These are phyloP conservation scores for Danielozyma ontarioensis DNA, from an alignment of 805 yeast species.

Conservation along the genomic window DNA sequence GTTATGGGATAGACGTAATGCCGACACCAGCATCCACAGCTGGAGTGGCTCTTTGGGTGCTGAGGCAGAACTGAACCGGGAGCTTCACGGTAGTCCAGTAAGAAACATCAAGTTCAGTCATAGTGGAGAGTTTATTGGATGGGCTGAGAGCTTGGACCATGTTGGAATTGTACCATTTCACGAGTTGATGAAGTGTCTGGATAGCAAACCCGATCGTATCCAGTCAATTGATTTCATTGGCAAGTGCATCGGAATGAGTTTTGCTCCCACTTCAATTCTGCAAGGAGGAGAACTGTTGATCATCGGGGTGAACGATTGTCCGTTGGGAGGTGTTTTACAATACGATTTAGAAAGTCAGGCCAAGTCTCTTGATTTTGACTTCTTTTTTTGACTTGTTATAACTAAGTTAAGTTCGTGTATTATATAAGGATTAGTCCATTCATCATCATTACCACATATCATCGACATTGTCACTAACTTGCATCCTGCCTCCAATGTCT, in stretches of 20 bases:
- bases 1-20: conserved; percentile 45
- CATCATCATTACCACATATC: conserved; percentile 47
- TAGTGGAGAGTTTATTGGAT: conserved; percentile 40
- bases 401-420: too few species aligned
- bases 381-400: too few species aligned
- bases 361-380: conserved; percentile 38
- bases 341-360: conserved; percentile 33
- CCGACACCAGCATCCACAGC: conserved; percentile 18
- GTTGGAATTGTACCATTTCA: conserved; percentile 44
- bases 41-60: conserved; percentile 35
- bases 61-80: conserved; percentile 8
- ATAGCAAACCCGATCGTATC: conserved; percentile 13
- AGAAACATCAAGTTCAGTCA: conserved; percentile 48
- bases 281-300: conserved; percentile 45
- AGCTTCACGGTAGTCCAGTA: conserved; percentile 41
- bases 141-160: conserved; percentile 59
- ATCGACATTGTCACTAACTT: conserved; percentile 31
- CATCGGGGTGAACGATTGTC: conserved; percentile 51
- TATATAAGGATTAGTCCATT: too few species aligned
- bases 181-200: conserved; percentile 15
- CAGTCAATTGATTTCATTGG: conserved; percentile 55
- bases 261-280: conserved; percentile 34
- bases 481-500: conserved; percentile 34
- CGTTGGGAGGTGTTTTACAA: conserved; percentile 54
- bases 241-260: conserved; percentile 51